These are phyloP conservation scores for Debaryomyces hansenii DNA, from an alignment of 805 yeast genomes.

Conservation along the genomic window DNA sequence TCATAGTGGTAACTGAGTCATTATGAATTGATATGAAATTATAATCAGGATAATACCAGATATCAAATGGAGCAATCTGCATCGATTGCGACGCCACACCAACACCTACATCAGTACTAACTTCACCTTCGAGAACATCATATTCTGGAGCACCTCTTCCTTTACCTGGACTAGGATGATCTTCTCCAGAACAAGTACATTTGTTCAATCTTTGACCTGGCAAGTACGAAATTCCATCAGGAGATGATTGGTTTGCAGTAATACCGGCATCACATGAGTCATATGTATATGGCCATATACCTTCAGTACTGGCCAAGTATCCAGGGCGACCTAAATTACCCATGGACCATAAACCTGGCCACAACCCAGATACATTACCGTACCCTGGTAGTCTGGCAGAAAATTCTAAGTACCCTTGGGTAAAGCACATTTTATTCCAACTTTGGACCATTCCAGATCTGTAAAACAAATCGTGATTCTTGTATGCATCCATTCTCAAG, in stretches of 20 bases:
- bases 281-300: constrained; percentile 43
- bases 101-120: no score
- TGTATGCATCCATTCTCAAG: constrained; percentile 38
- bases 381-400: constrained; percentile 36
- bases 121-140: constrained; percentile 89
- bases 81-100: constrained; percentile 89
- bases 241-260: constrained; percentile 40
- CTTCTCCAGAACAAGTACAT: constrained; percentile 38
- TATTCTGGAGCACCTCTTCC: constrained; percentile 62
- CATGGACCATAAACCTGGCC: constrained; percentile 46
- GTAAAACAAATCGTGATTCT: constrained; percentile 34
- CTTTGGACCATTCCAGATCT: constrained; percentile 41
- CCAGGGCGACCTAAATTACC: constrained; percentile 43
- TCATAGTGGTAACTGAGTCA: constrained; percentile 70
- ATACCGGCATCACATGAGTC: constrained; percentile 42
- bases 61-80: constrained; percentile 91
- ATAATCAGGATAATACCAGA: constrained; percentile 93
- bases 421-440: constrained; percentile 41
- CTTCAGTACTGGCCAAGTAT: constrained; percentile 36
- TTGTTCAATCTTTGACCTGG: constrained; percentile 37
- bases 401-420: constrained; percentile 31
- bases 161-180: constrained; percentile 38
- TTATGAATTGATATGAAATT: constrained; percentile 74
- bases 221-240: constrained; percentile 41
- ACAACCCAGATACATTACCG: constrained; percentile 37